Percentiles rank a stretch among this genome's conserved stretches.
Evolutionary conservation across 1,284 basidiomycete genomes (phyloP).

Genomic region (Meripilus lineatus): DNA sequence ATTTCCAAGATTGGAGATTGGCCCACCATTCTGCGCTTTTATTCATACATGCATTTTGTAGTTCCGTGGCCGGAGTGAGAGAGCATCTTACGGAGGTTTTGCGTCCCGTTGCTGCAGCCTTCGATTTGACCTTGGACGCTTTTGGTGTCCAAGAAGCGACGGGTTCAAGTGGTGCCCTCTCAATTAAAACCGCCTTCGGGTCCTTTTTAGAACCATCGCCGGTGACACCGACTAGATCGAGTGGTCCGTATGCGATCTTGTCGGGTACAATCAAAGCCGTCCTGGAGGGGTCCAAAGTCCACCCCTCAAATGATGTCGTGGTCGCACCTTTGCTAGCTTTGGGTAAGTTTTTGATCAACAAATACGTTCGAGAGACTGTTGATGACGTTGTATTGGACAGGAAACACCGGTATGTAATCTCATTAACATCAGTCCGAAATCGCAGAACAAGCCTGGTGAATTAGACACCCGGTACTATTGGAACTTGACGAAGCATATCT

Average conservation of each 20-base stretch:
- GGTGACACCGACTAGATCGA: conserved; percentile 39
- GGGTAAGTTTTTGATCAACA: too few relatives aligned
- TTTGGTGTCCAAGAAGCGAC: conserved; percentile 31
- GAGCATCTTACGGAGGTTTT: conserved; percentile 38
- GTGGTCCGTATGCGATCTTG: conserved; percentile 43
- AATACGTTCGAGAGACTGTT: too few relatives aligned
- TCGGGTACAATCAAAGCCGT: conserved; percentile 47
- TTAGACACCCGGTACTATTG: conserved; percentile 13
- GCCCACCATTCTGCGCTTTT: conserved; percentile 4
- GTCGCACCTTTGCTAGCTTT: conserved; percentile 51
- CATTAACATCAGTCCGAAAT: too few relatives aligned
- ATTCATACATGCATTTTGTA: conserved; percentile 22
- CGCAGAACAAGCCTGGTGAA: too few relatives aligned
- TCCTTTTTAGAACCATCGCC: conserved; percentile 51
- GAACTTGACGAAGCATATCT: background rate
- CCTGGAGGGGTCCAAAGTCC: background rate
- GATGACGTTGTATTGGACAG: too few relatives aligned
- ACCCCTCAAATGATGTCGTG: conserved; percentile 13
- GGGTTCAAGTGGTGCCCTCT: conserved; percentile 32
- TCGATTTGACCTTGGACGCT: conserved; percentile 42
- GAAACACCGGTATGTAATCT: too few relatives aligned
- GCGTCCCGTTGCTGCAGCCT: conserved; percentile 34
- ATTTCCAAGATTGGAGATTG: conserved; percentile 3
- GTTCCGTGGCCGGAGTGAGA: conserved; percentile 39
- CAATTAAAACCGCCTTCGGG: conserved; percentile 38